Evolutionary conservation across 2,329 filamentous ascomycete genomes (phyloP), one percentile per base, ranked within the genome.

Genomic region (Zarea fungicola): DNA sequence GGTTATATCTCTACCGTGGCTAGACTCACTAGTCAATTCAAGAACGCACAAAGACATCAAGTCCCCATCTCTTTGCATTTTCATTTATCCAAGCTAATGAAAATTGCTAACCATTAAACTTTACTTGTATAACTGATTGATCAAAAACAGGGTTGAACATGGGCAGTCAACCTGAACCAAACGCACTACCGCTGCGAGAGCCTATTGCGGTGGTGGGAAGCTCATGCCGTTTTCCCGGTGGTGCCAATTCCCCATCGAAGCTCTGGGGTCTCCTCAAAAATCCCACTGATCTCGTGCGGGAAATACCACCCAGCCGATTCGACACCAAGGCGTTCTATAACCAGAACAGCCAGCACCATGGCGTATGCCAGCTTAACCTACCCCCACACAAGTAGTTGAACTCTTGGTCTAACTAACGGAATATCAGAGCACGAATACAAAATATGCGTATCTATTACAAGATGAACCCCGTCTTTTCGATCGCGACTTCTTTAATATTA

Each of bases 191-290:
- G n/a, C n/a, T n/a, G n/a, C n/a, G n/a, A 1, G 65, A 69, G 45
- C 67, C 69, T 18, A 71, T 73, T 49, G 70, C 69, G 16, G 61
- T 73, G 29, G 57, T 73, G 40, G 69, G 70, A 43, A 64, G 46
- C 18, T 65, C 58, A 5, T 72, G 67, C 52, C 63, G 68, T 9
- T 69, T 71, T 28, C 65, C 68, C 5, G 68, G 68, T 3, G 58
- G 55, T 31, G 58, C 62, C 2, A 62, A 52, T 13, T 59, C 60
- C 9, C 62, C 67, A 2, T 64, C 65, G 2, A 60, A 61, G 50
- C 58, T 70, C 10, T 71, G 68, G 67, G 56, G 66, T 1, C 48
- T 67, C 21, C 51, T 64, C 6, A 42, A 46, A 8, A 45, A 60
- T 18, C 56, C 56, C 2, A 36, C 56, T 9, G 53, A 41, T 29